Conservation (phyloP, 371 early-diverging fungal genomes). For the Mucor sp. region DNA sequence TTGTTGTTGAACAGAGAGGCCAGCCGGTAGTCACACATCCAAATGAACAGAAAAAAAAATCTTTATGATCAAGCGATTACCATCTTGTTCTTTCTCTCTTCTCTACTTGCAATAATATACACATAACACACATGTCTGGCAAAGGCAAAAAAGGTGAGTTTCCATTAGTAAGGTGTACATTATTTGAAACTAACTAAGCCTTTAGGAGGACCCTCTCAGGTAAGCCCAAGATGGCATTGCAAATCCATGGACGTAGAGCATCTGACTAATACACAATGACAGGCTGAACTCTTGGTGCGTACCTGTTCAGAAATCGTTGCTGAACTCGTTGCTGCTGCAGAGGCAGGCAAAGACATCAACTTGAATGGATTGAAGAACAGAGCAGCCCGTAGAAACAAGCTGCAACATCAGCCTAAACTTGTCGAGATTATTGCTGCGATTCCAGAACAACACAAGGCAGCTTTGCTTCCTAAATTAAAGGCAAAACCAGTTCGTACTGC, state of each 20-base stretch:
- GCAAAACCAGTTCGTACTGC: conserved; percentile 99
- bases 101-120: conserved; percentile 12
- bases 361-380: conserved; percentile 84
- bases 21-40: conserved; percentile 1
- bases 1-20: not conserved
- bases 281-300: conserved; percentile 82
- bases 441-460: conserved; percentile 91
- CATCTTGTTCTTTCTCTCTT: not conserved
- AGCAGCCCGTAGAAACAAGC: conserved; percentile 76
- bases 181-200: not conserved
- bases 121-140: conserved; percentile 20
- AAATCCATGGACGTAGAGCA: not conserved
- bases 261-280: not conserved
- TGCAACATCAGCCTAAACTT: conserved; percentile 90
- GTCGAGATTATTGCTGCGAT: conserved; percentile 99
- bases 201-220: conserved; percentile 36
- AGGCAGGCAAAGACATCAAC: conserved; percentile 79
- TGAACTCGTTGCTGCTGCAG: conserved; percentile 78
- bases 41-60: not conserved
- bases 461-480: conserved; percentile 86
- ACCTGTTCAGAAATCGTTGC: conserved; percentile 90
- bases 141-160: conserved; percentile 39
- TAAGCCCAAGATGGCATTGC: not conserved
- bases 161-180: not conserved
- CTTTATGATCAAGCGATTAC: not conserved